Base-by-base conservation (phyloP, 306 rosid species). In the Ochetophila trinervis region DNA sequence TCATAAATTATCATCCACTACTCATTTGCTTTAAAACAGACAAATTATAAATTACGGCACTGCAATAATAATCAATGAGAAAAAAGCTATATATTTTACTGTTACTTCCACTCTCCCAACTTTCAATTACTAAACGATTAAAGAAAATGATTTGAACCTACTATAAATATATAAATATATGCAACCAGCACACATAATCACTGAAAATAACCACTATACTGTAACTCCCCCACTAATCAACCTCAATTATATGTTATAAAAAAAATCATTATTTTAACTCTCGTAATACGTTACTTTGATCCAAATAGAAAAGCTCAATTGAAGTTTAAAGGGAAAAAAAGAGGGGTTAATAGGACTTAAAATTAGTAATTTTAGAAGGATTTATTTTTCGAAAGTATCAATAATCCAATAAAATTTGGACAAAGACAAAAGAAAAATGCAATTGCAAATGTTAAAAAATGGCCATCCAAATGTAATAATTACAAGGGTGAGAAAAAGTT, bases 171-270 rank as follows among this genome's bases (percentile, higher is more conserved):
- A 8, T 16, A 12, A 18, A 57, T 57, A 57, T 57, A 57, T 57
- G 8, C 15, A 4, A 24, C n/a, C 3, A 36, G 16, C 21, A 20
- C 21, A 24, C 5, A 53, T 21, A 21, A 51, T 17, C 8, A 16
- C 21, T 16, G 20, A 53, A 53, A 6, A 20, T 18, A 13, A 56
- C 6, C 7, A 55, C 16, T 13, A 55, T 9, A 11, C 7, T 50
- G 77, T 57, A 73, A 73, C 70, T 36, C 48, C 30, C 24, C 17
- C 61, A 22, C 53, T 55, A 72, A 64, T 21, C 3, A 27, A 27
- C 32, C 32, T 27, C 32, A 27, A 27, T 27, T 64, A 17, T 20
- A n/a, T 7, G n/a, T 6, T 0, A 5, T 49, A 30, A 6, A 35
- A 63, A 20, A 65, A 27, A 52, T 17, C 8, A 36, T 34, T 15